Conservation (phyloP, 495 filamentous ascomycete genomes). For the Tirmania nivea region DNA sequence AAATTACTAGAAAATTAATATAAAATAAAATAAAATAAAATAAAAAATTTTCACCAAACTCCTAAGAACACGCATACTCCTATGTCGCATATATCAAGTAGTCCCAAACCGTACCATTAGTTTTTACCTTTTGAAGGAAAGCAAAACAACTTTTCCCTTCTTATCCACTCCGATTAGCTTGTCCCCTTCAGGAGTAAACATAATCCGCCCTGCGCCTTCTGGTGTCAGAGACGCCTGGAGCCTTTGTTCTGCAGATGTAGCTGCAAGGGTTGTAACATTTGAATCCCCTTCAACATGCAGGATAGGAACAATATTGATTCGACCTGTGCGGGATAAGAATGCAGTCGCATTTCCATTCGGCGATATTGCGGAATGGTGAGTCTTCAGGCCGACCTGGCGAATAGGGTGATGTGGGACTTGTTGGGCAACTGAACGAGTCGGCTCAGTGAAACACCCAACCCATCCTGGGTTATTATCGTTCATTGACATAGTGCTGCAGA, state of each 20-base stretch:
- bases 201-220: constrained; percentile 8
- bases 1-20: no score
- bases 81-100: no score
- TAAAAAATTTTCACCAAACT: no score
- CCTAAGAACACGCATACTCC: no score
- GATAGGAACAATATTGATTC: constrained; percentile 13
- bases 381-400: constrained; percentile 12
- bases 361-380: constrained; percentile 9
- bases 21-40: no score
- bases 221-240: constrained; percentile 8
- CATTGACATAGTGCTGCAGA: constrained; percentile 13
- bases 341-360: constrained; percentile 14
- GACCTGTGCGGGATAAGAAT: constrained; percentile 15
- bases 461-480: constrained; percentile 12
- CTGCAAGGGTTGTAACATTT: constrained; percentile 12
- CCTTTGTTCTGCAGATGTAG: constrained; percentile 5
- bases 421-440: constrained; percentile 1
- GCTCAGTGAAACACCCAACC: constrained; percentile 17
- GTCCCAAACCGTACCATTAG: no score
- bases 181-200: constrained; percentile 14
- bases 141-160: constrained; percentile 15
- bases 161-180: constrained; percentile 14
- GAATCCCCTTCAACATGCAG: constrained; percentile 13
- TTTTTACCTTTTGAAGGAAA: constrained; percentile 4
- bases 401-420: constrained; percentile 3